Evolutionary conservation across 1,284 basidiomycete genomes (phyloP).

Genomic region (Amylostereum areolatum): DNA sequence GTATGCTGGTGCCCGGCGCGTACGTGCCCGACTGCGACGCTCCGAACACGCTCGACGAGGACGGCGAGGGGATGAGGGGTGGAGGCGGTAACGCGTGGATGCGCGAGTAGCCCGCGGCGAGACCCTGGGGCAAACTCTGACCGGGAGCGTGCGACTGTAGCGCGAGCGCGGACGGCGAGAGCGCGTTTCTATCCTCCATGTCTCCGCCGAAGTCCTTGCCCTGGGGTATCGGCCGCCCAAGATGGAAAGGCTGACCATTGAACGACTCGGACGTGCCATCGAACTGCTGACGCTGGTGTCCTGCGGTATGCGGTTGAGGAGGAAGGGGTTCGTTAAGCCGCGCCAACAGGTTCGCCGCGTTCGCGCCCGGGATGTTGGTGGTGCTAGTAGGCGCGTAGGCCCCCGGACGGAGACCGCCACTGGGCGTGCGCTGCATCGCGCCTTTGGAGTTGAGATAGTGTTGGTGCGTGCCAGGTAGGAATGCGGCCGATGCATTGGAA

Average conservation of each 20-base stretch:
- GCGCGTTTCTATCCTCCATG: conserved; percentile 24
- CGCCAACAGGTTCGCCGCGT: conserved; percentile 17
- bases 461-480: conserved; percentile 61
- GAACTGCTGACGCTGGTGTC: conserved; percentile 22
- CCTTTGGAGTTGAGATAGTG: conserved; percentile 52
- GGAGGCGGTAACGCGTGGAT: conserved; percentile 68
- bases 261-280: conserved; percentile 22
- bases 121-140: conserved; percentile 81
- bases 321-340: conserved; percentile 23
- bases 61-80: conserved; percentile 35
- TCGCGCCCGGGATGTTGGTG: conserved; percentile 11
- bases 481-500: conserved; percentile 71
- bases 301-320: conserved; percentile 18
- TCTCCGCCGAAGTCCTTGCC: conserved; percentile 21
- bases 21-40: conserved; percentile 19
- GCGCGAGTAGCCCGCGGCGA: conserved; percentile 81
- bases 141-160: conserved; percentile 78
- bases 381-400: conserved; percentile 17
- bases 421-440: conserved; percentile 17
- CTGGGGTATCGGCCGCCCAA: conserved; percentile 22
- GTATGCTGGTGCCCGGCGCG: conserved; percentile 21
- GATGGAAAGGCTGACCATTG: conserved; percentile 16
- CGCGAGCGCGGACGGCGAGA: conserved; percentile 64
- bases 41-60: conserved; percentile 27
- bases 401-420: conserved; percentile 16